Evolutionary conservation across 345 rosid genomes (phyloP), one percentile per base, ranked within the genome.

Genomic region (Hibiscus trionum): DNA sequence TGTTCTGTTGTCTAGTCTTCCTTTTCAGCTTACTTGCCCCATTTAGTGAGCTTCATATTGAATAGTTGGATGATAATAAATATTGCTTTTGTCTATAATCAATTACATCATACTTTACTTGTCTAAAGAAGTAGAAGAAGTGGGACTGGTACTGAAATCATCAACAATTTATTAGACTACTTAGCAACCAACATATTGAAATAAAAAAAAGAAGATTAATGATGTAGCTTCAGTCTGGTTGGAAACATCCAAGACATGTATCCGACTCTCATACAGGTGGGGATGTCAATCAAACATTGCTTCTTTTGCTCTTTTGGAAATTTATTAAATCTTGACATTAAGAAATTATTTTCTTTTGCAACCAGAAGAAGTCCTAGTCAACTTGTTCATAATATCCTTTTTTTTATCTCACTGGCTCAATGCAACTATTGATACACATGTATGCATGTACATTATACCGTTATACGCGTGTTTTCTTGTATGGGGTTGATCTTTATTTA

Each of bases 401-500:
- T 56, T 16, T 71, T 8, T 39, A 37, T 71, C 26, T 58, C 73
- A 16, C 56, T 6, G 19, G 56, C 2, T 56, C 53, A 37, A 52
- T 72, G 29, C 39, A 72, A 16, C 49, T 27, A 9, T 7, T 69
- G 73, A 53, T 49, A 31, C 12, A 44, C 71, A 61, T 71, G 50
- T 39, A 24, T 69, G 16, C 61, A 2, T 65, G 39, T 24, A 29
- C 57, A 21, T 47, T 59, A 8, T 71, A 42, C 37, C 7, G 11
- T 44, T 60, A 15, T 59, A 26, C 4, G 39, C 14, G 9, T 47
- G 57, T 6, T 47, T 26, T 46, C 37, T 66, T 55, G 57, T n/a
- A 19, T 66, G 31, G 8, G 3, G 39, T 65, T 63, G 26, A 11
- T 68, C 26, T 52, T 37, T 11, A 37, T 64, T 64, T 16, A 52